Evolutionary conservation across 371 early-diverging fungal genomes (phyloP).

Genomic region (Actinomucor elegans): DNA sequence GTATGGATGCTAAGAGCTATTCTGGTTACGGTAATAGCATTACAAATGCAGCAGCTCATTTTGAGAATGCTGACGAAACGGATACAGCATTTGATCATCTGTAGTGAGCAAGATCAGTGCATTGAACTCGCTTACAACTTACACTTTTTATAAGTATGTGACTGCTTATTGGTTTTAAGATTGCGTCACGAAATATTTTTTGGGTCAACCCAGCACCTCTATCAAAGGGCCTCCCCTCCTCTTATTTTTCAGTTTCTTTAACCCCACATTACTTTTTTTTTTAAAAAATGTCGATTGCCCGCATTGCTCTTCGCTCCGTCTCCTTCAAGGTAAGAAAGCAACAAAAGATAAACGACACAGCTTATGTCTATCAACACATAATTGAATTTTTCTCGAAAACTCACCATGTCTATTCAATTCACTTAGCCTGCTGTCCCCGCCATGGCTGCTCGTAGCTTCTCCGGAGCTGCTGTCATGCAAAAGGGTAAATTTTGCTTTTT

Average conservation of each 20-base stretch:
- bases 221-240: constrained; percentile 5
- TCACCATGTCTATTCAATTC: not conserved
- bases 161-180: not conserved
- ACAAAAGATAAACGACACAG: not conserved
- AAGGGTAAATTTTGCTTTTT: constrained; percentile 33
- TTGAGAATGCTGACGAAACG: too few relatives aligned
- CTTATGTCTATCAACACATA: not conserved
- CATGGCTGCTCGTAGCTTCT: constrained; percentile 46
- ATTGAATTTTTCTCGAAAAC: not conserved
- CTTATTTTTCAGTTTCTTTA: constrained; percentile 3
- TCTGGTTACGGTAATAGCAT: too few relatives aligned
- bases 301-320: constrained; percentile 47
- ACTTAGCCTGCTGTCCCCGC: constrained; percentile 25
- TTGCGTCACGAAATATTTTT: constrained; percentile 8
- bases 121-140: too few relatives aligned
- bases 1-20: too few relatives aligned
- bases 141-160: too few relatives aligned
- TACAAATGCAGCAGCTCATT: too few relatives aligned
- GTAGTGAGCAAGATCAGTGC: too few relatives aligned
- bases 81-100: too few relatives aligned
- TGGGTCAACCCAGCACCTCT: too few relatives aligned
- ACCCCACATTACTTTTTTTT: constrained; percentile 5
- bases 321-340: constrained; percentile 40
- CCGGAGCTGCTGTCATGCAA: constrained; percentile 42
- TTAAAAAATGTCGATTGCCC: constrained; percentile 45